Evolutionary conservation across 148 eudicot species (phyloP).

Genomic region (Rhododendron vialii): DNA sequence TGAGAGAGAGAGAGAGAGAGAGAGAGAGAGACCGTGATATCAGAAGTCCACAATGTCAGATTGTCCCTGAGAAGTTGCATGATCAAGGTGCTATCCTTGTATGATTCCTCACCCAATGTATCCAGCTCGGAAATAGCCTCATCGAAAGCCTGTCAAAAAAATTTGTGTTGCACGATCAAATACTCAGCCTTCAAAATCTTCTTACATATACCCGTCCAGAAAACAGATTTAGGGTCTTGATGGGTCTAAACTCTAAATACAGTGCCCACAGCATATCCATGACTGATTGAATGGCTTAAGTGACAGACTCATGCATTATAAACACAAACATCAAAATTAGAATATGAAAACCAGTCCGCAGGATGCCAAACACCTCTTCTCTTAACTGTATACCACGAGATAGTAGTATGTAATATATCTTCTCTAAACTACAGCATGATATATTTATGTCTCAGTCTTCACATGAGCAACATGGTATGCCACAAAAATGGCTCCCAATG

Average conservation of each 20-base stretch:
- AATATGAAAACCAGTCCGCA: background rate
- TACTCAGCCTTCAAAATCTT: background rate
- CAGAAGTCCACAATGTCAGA: slow-evolving; percentile 76
- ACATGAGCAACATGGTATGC: background rate
- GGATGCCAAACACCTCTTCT: background rate
- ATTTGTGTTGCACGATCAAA: background rate
- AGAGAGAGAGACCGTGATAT: slow-evolving; percentile 38
- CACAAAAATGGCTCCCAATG: background rate
- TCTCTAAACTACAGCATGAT: background rate
- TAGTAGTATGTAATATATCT: background rate
- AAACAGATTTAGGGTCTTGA: background rate
- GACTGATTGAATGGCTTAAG: background rate
- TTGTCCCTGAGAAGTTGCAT: slow-evolving; percentile 86
- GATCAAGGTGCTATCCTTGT: slow-evolving; percentile 84
- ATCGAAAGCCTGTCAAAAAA: slow-evolving; percentile 54
- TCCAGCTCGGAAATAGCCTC: slow-evolving; percentile 77
- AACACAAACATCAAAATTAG: background rate
- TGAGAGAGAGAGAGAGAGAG: slow-evolving; percentile 2
- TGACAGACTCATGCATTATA: background rate
- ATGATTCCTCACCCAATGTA: slow-evolving; percentile 74
- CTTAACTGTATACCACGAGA: background rate
- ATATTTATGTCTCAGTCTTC: background rate
- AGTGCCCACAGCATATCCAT: background rate
- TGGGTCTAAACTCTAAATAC: background rate
- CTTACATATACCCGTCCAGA: background rate